A percentile compares a stretch with the other conserved stretches of the same genome.
These are phyloP conservation scores for Talaromyces sp. DNA, from an alignment of 2,329 filamentous ascomycete genomes.

Conservation along the genomic window DNA sequence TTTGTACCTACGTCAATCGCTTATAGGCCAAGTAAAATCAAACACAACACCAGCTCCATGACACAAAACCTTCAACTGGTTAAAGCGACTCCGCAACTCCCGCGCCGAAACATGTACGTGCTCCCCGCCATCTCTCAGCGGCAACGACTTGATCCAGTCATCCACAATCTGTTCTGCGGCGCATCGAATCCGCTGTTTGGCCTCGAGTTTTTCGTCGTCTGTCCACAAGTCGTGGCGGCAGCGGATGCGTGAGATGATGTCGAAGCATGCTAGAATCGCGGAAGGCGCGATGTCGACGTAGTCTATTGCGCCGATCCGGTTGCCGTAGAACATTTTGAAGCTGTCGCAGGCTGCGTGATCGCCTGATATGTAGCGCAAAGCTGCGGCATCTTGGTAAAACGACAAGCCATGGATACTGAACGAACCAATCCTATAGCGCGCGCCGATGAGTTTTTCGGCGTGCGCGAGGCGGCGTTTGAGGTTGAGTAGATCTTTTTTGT, in stretches of 20 bases:
- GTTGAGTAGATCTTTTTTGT: conserved; percentile 5
- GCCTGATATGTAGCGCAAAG: conserved; percentile 5
- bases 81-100: not conserved
- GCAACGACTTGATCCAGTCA: conserved; percentile 9
- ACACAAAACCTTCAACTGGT: conserved; percentile 8
- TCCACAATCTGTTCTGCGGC: conserved; percentile 12
- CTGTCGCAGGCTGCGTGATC: not conserved
- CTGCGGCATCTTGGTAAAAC: conserved; percentile 10
- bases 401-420: conserved; percentile 5
- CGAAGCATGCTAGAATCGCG: conserved; percentile 5
- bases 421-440: not conserved
- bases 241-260: conserved; percentile 12
- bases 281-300: conserved; percentile 14
- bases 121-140: not conserved
- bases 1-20: too few relatives aligned
- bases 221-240: conserved; percentile 11
- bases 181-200: conserved; percentile 7
- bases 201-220: conserved; percentile 5
- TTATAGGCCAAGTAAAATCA: conserved; percentile 1
- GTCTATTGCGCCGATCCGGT: not conserved
- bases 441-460: conserved; percentile 10
- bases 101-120: not conserved
- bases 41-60: not conserved
- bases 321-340: conserved; percentile 16
- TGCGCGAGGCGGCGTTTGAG: conserved; percentile 10